A percentile compares a stretch with the other conserved stretches of the same genome.
phyloP scores from a whole-genome alignment of 2,329 filamentous ascomycete genomes.

The Stagonosporopsis tanaceti region DNA sequence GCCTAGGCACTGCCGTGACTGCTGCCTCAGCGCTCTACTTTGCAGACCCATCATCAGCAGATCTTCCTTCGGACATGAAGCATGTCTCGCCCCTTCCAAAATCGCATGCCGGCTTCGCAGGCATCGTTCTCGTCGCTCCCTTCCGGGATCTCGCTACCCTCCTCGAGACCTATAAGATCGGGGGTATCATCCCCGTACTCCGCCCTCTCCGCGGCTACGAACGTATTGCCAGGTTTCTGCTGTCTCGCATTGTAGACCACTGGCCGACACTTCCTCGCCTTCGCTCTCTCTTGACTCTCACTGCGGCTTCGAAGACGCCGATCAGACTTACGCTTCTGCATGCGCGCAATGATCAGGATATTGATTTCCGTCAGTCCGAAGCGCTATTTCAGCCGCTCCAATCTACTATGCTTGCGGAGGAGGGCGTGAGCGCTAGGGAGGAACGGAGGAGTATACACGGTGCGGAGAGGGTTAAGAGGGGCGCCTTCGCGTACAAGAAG shows the following conservation, averaged over 20 bases:
- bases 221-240: slow-evolving; percentile 67
- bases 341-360: slow-evolving; percentile 81
- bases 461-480: slow-evolving; percentile 41
- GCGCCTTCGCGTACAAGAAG: slow-evolving; percentile 47
- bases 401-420: slow-evolving; percentile 39
- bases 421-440: slow-evolving; percentile 33
- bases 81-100: slow-evolving; percentile 14
- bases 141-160: slow-evolving; percentile 80
- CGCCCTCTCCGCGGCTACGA: slow-evolving; percentile 75
- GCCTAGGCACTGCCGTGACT: slow-evolving; percentile 85
- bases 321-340: slow-evolving; percentile 78
- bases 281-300: slow-evolving; percentile 59
- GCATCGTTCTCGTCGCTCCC: slow-evolving; percentile 78
- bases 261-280: slow-evolving; percentile 80
- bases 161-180: slow-evolving; percentile 78
- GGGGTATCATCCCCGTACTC: slow-evolving; percentile 81
- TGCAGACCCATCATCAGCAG: slow-evolving; percentile 48
- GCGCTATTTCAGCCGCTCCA: slow-evolving; percentile 40
- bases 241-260: slow-evolving; percentile 73
- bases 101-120: slow-evolving; percentile 70
- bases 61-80: slow-evolving; percentile 29
- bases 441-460: slow-evolving; percentile 44
- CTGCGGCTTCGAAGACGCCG: slow-evolving; percentile 36
- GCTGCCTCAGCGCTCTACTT: slow-evolving; percentile 77
- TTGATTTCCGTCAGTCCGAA: slow-evolving; percentile 73